Percentiles rank a stretch among this genome's conserved stretches.
Evolutionary conservation across 345 rosid genomes (phyloP).

Genomic region (Salix caprea): DNA sequence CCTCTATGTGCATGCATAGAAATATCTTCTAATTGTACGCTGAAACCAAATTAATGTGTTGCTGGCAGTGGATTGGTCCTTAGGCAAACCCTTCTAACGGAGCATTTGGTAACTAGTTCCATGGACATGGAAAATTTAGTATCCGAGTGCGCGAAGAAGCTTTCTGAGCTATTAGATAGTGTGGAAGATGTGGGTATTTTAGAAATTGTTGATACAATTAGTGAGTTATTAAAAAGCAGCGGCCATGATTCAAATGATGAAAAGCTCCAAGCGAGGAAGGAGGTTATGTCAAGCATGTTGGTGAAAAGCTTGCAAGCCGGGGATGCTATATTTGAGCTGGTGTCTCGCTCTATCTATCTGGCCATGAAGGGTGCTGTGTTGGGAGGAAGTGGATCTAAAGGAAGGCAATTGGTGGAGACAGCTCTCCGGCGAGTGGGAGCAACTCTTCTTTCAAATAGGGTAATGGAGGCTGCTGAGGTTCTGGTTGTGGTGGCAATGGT

Average conservation of each 20-base stretch:
- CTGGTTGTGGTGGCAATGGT: slow-evolving; percentile 5
- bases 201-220: slow-evolving; percentile 1
- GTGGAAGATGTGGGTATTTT: slow-evolving; percentile 3
- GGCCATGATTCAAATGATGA: not conserved
- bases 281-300: slow-evolving; percentile 7
- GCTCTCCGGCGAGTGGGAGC: slow-evolving; percentile 4
- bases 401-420: slow-evolving; percentile 5
- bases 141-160: not conserved
- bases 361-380: not conserved
- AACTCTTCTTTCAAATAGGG: not conserved
- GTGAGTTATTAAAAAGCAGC: not conserved
- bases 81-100: not conserved
- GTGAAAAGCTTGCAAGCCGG: slow-evolving; percentile 7
- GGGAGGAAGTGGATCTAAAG: slow-evolving; percentile 11
- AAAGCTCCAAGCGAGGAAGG: slow-evolving; percentile 5
- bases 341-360: not conserved
- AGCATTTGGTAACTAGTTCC: slow-evolving; percentile 2
- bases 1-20: not conserved
- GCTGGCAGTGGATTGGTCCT: slow-evolving; percentile 4
- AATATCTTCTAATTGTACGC: not conserved
- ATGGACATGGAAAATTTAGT: slow-evolving; percentile 1
- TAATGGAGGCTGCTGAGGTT: slow-evolving; percentile 8
- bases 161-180: slow-evolving; percentile 1
- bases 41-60: not conserved
- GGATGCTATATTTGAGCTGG: slow-evolving; percentile 1